These are phyloP conservation scores for Tricladium varicosporioides DNA, from an alignment of 2,329 filamentous ascomycete genomes.

Conservation along the genomic window DNA sequence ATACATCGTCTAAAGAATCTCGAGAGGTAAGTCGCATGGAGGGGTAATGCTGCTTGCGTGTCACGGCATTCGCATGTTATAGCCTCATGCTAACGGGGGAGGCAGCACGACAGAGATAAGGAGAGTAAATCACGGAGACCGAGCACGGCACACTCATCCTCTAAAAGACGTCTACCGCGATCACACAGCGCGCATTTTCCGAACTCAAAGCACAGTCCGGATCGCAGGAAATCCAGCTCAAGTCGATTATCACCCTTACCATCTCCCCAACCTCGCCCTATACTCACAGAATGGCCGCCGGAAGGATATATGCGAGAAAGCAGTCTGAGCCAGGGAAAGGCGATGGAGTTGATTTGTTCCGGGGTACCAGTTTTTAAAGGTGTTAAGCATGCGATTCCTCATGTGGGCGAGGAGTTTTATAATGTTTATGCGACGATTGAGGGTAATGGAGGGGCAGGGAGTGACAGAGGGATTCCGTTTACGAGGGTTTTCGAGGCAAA, in stretches of 20 bases:
- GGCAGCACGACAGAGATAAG: constrained; percentile 27
- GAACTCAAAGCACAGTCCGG: not conserved
- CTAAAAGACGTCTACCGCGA: constrained; percentile 1
- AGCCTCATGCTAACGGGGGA: constrained; percentile 7
- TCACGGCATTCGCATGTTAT: constrained; percentile 4
- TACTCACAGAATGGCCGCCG: constrained; percentile 57
- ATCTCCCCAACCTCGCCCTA: constrained; percentile 15
- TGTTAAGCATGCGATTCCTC: constrained; percentile 51
- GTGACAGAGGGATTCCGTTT: constrained; percentile 21
- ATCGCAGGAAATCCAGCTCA: not conserved
- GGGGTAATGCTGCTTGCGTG: not conserved
- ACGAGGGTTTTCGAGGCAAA: constrained; percentile 17
- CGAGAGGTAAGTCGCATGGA: constrained; percentile 17
- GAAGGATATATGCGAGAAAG: constrained; percentile 46
- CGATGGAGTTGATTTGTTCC: constrained; percentile 55
- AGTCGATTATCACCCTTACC: constrained; percentile 3
- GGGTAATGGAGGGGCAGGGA: constrained; percentile 39
- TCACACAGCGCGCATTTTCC: constrained; percentile 5
- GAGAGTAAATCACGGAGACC: constrained; percentile 13
- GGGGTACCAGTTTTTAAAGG: constrained; percentile 58
- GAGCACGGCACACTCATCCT: not conserved
- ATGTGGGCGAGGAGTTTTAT: constrained; percentile 53
- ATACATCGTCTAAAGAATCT: constrained; percentile 37
- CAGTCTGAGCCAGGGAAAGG: constrained; percentile 51
- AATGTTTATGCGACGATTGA: constrained; percentile 52